Evolutionary conservation across 352 stramenopile species (phyloP).

Genomic region (Thalassiosira gravida): DNA sequence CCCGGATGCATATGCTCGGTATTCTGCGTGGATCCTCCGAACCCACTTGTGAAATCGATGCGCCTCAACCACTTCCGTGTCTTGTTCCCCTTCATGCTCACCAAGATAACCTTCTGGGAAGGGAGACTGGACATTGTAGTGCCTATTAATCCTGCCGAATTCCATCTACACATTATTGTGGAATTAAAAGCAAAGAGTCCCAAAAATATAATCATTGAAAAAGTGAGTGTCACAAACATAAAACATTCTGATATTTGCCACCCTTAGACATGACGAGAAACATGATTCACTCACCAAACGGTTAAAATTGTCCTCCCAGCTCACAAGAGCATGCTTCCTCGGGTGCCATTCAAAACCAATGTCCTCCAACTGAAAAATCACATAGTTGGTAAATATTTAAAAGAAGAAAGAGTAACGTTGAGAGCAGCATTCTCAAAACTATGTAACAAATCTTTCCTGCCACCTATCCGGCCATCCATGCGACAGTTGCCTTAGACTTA

Average conservation of each 20-base stretch:
- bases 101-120: conserved; percentile 15
- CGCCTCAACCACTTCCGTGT: conserved; percentile 24
- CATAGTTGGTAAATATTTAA: not conserved
- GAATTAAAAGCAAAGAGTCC: not conserved
- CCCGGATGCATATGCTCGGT: conserved; percentile 27
- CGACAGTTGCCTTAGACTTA: conserved; percentile 9
- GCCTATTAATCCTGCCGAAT: conserved; percentile 21
- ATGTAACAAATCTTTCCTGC: too few species aligned
- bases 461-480: too few species aligned
- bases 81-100: conserved; percentile 17
- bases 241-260: too few species aligned
- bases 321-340: conserved; percentile 23
- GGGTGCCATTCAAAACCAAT: conserved; percentile 51
- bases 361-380: conserved; percentile 18
- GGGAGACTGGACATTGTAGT: conserved; percentile 44
- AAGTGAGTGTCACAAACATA: not conserved
- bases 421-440: not conserved
- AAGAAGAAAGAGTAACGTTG: not conserved
- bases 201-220: not conserved
- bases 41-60: conserved; percentile 45
- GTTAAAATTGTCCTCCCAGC: conserved; percentile 47
- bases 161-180: conserved; percentile 5
- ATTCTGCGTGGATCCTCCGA: conserved; percentile 34
- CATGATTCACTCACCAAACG: conserved; percentile 44
- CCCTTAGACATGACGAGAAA: too few species aligned